Evolutionary conservation across 140 eudicot genomes (phyloP), one percentile per base, ranked within the genome.

Genomic region (Stevia rebaudiana): DNA sequence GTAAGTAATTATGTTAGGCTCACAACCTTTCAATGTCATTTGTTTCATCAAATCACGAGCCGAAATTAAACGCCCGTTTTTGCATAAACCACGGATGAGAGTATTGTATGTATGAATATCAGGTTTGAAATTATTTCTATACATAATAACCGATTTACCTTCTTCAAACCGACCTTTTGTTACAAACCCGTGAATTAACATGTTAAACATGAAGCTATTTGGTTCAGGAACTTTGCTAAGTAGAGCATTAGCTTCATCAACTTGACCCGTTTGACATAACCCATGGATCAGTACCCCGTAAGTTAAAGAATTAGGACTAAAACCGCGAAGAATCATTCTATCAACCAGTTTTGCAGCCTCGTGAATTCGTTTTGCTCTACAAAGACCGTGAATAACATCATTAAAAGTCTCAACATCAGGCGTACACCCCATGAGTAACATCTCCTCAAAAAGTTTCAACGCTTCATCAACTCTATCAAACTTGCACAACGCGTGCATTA

Each of bases 361-460:
- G 1, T 80, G 94, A 31, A 86, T 75, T 17, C 91, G 83, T 28
- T 72, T 80, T 30, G 65, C 70, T 67, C 80, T 75, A 74, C 99
- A 94, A 67, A 94, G 97, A 4, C 88, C 87, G 74, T 69, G 83
- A 47, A 94, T 78, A 40, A 88, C 78, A 70, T 88, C 95, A 67
- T 88, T 88, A 73, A 88, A 94, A 56, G 97, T 94, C 28, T 88
- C 85, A 5, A 86, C 89, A 78, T 94, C 97, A 0, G 99, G 95
- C 11, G 74, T 71, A 54, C 99, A 94, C 10, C 95, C 87, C 99
- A 94, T 94, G 18, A 83, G 66, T 63, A 88, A 75, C 99, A 94
- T 94, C 78, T 88, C 83, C 72, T 88, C 97, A 67, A 94, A 72
- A 70, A 85, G 82, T n/a, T 77, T 68, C 65, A 81, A 50, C 0